Percentiles rank a stretch among this genome's conserved stretches.
phyloP scores from a whole-genome alignment of 169 alveolate species.

The Plasmodium coatneyi region DNA sequence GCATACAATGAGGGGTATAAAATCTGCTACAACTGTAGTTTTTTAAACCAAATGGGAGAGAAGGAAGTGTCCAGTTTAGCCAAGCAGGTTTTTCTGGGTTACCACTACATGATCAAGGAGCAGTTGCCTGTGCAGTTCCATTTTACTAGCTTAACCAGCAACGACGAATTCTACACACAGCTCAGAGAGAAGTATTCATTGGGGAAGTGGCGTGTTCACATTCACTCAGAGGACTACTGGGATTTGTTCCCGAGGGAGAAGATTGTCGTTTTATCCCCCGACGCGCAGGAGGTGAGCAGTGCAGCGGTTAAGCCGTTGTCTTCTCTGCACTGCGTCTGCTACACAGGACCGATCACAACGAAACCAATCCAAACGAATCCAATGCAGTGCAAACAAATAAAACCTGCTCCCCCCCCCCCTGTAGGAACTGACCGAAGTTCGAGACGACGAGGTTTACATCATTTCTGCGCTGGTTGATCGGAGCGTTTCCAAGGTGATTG shows the following conservation, averaged over 20 bases:
- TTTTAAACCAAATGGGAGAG: conserved; percentile 78
- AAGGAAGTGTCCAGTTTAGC: conserved; percentile 79
- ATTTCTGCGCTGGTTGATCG: conserved; percentile 80
- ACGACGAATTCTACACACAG: conserved; percentile 53
- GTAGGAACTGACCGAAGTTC: conserved; percentile 76
- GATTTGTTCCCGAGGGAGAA: conserved; percentile 75
- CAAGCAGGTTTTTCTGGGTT: conserved; percentile 77
- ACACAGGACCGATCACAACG: neutral
- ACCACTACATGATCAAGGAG: conserved; percentile 77
- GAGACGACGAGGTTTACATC: conserved; percentile 76
- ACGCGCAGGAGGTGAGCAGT: conserved; percentile 65
- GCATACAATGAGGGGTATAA: conserved; percentile 76
- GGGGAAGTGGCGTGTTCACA: conserved; percentile 75
- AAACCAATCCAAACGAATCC: neutral
- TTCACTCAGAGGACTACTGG: conserved; percentile 78
- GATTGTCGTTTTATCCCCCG: conserved; percentile 82
- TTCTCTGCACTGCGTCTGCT: neutral
- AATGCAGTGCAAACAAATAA: too few relatives aligned
- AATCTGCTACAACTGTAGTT: conserved; percentile 80
- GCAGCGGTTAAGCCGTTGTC: neutral
- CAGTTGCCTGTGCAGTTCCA: conserved; percentile 77
- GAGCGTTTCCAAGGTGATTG: conserved; percentile 76
- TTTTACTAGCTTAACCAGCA: conserved; percentile 60
- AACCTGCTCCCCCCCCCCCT: neutral
- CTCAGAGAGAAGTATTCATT: conserved; percentile 74